Base-by-base conservation (phyloP, 805 yeast species). In the Lachancea quebecensis region DNA sequence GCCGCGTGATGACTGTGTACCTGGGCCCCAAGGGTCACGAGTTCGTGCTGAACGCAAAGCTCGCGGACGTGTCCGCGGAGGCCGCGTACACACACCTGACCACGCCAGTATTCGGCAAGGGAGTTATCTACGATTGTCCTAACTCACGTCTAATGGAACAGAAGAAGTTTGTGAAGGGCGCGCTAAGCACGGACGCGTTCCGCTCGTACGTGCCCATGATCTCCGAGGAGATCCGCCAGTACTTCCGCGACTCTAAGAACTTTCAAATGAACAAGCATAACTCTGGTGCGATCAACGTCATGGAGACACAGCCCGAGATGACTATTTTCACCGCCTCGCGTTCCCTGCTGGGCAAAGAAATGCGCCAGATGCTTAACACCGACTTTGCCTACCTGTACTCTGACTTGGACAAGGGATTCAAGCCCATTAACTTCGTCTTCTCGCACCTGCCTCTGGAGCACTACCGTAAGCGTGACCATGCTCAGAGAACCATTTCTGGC, bases 81-180 rank as follows among this genome's bases (percentile, higher is more conserved):
- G 97, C 85, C 40, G 98, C 97, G 34, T 93, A 93, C 71, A 75
- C 82, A 50, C 96, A 90, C 64, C 75, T 93, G 67, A 93, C 99
- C n/a, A 91, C 98, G n/a, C 99, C 99, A 11, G 96, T 89, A 12
- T 93, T 93, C 56, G 99, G 99, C 57, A 81, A 89, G 60, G 99
- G 98, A 59, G 99, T 93, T 44, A 85, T 93, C 43, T 93, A 93
- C 65, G 99, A 93, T 70, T 91, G 97, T 69, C 88, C 99, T 51
- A 93, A 93, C 70, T 70, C 80, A 59, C 80, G 89, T 54, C 77
- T 93, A 59, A 93, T 93, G 99, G 99, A 93, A 66, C 99, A 93
- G 69, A 93, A 93, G 79, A 93, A 89, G 71, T 93, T 93, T 60
- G 95, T 90, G 51, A 93, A 93, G 69, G 78, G 78, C 44, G 95